Conservation (phyloP, 331 rosid genomes). For the Prunus yedoensis region DNA sequence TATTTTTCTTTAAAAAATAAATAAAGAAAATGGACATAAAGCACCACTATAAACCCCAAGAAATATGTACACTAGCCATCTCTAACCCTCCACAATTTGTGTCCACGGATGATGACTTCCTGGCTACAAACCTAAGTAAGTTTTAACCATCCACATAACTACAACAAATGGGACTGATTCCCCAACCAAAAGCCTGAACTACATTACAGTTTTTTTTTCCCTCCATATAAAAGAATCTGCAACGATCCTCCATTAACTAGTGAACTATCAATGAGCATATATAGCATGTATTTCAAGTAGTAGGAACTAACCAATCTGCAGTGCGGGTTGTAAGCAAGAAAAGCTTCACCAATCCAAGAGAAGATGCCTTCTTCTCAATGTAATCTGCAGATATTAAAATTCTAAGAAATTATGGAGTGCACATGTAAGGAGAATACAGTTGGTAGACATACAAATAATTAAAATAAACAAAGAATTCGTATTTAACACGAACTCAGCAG, state of each 20-base stretch:
- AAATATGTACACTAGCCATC: background rate
- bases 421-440: background rate
- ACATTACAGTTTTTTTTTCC: background rate
- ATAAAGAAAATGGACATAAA: background rate
- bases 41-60: background rate
- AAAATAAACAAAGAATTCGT: too few relatives aligned
- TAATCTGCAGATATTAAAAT: slow-evolving; percentile 61
- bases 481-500: too few relatives aligned
- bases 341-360: slow-evolving; percentile 72
- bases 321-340: slow-evolving; percentile 89
- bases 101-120: background rate
- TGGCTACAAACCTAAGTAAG: background rate
- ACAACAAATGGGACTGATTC: too few relatives aligned
- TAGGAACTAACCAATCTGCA: slow-evolving; percentile 78
- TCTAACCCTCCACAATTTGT: background rate
- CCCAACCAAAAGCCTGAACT: background rate
- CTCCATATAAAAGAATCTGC: background rate
- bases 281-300: slow-evolving; percentile 4
- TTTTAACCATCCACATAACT: background rate
- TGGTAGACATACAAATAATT: background rate
- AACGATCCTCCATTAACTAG: background rate
- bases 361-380: slow-evolving; percentile 80
- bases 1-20: background rate
- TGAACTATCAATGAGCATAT: background rate
- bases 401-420: slow-evolving; percentile 6